A percentile compares a stretch with the other conserved stretches of the same genome.
phyloP scores from a whole-genome alignment of 106 monocot genomes.

The Dendrobium catenatum region DNA sequence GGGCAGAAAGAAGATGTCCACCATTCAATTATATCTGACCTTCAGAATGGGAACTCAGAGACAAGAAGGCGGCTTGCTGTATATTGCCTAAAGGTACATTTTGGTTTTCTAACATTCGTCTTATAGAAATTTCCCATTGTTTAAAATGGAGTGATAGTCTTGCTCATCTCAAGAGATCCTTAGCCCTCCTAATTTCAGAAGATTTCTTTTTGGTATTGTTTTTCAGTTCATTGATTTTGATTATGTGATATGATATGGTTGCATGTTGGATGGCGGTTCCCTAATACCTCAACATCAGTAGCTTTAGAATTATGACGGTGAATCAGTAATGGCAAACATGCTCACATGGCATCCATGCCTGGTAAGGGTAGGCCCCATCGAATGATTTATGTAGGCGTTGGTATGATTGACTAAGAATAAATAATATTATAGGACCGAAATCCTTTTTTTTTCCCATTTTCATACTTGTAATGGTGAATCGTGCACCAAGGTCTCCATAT shows the following conservation, averaged over 20 bases:
- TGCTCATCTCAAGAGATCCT: background rate
- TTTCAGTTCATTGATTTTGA: background rate
- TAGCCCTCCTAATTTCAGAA: background rate
- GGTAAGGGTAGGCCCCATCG: background rate
- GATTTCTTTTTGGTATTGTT: background rate
- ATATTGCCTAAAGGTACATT: constrained; percentile 88
- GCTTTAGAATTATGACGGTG: background rate
- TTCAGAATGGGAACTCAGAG: constrained; percentile 94
- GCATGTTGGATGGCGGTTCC: background rate
- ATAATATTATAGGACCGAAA: too few relatives aligned
- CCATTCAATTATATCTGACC: constrained; percentile 99
- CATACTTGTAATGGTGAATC: too few relatives aligned
- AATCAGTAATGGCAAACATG: background rate
- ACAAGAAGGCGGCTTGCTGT: constrained; percentile 96
- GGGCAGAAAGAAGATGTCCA: constrained; percentile 99
- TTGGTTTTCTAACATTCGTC: background rate
- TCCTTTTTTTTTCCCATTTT: too few relatives aligned
- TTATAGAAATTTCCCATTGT: background rate
- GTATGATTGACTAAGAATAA: background rate
- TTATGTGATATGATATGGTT: background rate
- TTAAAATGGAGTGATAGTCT: background rate
- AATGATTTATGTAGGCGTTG: background rate
- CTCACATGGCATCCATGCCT: background rate
- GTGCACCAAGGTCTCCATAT: too few relatives aligned
- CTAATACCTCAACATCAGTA: background rate